Conservation (phyloP, 345 rosid species). For the Microthlaspi erraticum region DNA sequence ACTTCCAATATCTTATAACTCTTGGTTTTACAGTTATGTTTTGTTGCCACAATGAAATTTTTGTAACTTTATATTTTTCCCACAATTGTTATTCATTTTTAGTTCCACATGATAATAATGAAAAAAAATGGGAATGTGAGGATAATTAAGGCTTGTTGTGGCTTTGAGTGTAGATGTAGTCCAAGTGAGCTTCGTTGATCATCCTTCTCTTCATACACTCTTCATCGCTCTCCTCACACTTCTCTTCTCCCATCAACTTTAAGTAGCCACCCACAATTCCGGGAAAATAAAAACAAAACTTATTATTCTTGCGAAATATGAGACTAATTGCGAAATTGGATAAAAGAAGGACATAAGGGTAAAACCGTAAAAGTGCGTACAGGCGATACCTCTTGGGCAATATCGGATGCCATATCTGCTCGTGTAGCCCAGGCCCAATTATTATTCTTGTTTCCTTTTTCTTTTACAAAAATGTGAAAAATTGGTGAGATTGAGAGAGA, state of each 20-base stretch:
- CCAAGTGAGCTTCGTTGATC: slow-evolving; percentile 77
- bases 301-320: not conserved
- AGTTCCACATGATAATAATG: not conserved
- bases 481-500: not conserved
- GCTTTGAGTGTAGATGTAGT: slow-evolving; percentile 80
- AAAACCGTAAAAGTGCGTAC: slow-evolving; percentile 16
- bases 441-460: slow-evolving; percentile 10
- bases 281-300: not conserved
- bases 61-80: not conserved
- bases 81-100: not conserved
- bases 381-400: slow-evolving; percentile 27
- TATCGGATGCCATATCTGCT: slow-evolving; percentile 23
- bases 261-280: slow-evolving; percentile 4
- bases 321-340: not conserved
- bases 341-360: not conserved
- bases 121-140: not conserved
- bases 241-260: slow-evolving; percentile 63
- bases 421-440: slow-evolving; percentile 26
- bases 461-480: slow-evolving; percentile 1
- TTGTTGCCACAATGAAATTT: not conserved
- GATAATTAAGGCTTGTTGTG: slow-evolving; percentile 48
- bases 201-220: slow-evolving; percentile 70
- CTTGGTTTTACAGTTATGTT: not conserved
- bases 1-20: too few species aligned
- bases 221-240: slow-evolving; percentile 55